Base-by-base conservation (phyloP, 441 rosid species). In the Heliophila coronopifolia region DNA sequence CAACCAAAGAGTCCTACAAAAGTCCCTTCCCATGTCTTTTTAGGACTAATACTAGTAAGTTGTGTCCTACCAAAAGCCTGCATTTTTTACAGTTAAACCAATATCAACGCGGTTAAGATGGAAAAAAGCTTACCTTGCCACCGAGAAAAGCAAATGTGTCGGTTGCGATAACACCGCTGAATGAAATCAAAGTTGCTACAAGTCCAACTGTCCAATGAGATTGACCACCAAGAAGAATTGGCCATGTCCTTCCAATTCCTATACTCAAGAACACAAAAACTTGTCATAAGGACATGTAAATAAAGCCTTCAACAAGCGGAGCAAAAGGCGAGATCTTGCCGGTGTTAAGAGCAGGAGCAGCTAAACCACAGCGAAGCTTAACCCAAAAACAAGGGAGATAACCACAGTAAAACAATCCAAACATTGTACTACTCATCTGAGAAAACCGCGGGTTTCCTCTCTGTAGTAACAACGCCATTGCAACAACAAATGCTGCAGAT, bases 151-250 rank as follows among this genome's bases (percentile, higher is more conserved):
- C 96, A 73, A 54, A 91, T 16, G 98, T 82, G 69, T 91, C 94
- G 5, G 96, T 80, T 8, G 94, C 92, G 63, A 91, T 82, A 48
- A 91, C 79, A 73, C 92, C 69, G 69, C 94, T 84, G 34, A 86
- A 12, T 18, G 96, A 77, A 37, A 79, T 76, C 74, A 91, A 73
- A 10, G 98, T 80, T 13, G 98, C 98, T 50, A 84, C 96, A 52
- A 91, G 96, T 59, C 98, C 98, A 17, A 92, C 91, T 1, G 96
- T 87, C 98, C 96, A 92, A 54, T 87, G 98, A 69, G 86, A 72
- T 73, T 69, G 94, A 30, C 96, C 98, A 28, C 96, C 89, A 49
- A 92, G 81, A 69, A 87, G 77, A 68, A 75, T 46, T 18, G 94
- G 96, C 96, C 98, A 87, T 18, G 72, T 50, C 41, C 74, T 71